A percentile compares a stretch with the other conserved stretches of the same genome.
Evolutionary conservation across 768 basidiomycete species (phyloP).

Genomic region (Suillus subaureus): DNA sequence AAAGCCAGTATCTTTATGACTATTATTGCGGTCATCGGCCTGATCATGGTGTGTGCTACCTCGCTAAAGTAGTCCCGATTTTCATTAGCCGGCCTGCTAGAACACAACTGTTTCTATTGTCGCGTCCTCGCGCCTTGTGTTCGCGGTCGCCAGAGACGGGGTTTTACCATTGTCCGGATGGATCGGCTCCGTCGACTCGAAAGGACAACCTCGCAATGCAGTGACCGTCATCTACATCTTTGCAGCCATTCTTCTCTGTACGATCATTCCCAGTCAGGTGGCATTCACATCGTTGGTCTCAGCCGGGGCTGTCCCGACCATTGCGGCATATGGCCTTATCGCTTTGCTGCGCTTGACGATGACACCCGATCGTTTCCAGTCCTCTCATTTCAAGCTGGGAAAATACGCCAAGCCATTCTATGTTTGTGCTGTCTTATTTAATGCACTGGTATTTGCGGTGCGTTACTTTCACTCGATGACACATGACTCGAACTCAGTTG

Average conservation of each 20-base stretch:
- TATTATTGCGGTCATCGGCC: slow-evolving; percentile 76
- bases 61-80: neutral
- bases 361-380: slow-evolving; percentile 75
- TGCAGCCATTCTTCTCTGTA: slow-evolving; percentile 74
- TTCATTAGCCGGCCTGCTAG: slow-evolving; percentile 36
- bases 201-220: slow-evolving; percentile 81
- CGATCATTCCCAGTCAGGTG: slow-evolving; percentile 86
- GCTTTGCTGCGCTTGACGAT: slow-evolving; percentile 72
- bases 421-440: slow-evolving; percentile 67
- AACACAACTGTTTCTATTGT: slow-evolving; percentile 89
- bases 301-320: slow-evolving; percentile 83
- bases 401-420: slow-evolving; percentile 70
- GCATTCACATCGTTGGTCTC: slow-evolving; percentile 92
- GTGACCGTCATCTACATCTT: slow-evolving; percentile 87
- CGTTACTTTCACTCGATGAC: slow-evolving; percentile 29
- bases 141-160: slow-evolving; percentile 93
- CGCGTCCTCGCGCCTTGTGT: slow-evolving; percentile 85
- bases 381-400: slow-evolving; percentile 75
- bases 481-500: slow-evolving; percentile 11
- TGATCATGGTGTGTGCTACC: slow-evolving; percentile 65
- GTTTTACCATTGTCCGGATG: slow-evolving; percentile 82
- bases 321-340: slow-evolving; percentile 87
- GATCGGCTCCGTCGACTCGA: slow-evolving; percentile 73
- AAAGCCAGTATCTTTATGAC: slow-evolving; percentile 88
- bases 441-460: slow-evolving; percentile 73